Percentiles rank a stretch among this genome's conserved stretches.
Conservation (phyloP, 495 filamentous ascomycete species). For the Trichoderma asperelloides region DNA sequence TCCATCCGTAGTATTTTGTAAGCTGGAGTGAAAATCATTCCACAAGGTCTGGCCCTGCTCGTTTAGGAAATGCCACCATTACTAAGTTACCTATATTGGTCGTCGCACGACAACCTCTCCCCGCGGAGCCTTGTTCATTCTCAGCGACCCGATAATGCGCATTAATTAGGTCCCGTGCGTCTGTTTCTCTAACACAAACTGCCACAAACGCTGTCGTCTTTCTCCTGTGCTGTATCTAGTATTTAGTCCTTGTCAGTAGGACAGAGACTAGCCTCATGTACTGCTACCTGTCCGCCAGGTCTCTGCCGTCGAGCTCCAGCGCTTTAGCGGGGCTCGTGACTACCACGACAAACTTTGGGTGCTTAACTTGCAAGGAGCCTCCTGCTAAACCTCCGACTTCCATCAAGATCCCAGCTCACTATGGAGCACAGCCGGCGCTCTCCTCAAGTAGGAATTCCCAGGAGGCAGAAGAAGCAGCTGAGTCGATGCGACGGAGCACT, state of each 20-base stretch:
- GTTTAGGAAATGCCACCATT: not conserved
- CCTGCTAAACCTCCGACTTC: not conserved
- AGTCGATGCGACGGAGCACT: not conserved
- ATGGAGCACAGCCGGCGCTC: not conserved
- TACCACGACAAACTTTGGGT: not conserved
- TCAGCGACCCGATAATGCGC: too few species aligned
- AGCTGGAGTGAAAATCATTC: not conserved
- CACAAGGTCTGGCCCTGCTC: not conserved
- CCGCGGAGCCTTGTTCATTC: too few species aligned
- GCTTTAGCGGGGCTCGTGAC: conserved; percentile 1
- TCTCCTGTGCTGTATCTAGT: too few species aligned
- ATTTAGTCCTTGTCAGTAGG: too few species aligned
- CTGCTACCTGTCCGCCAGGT: too few species aligned
- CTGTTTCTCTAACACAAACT: too few species aligned
- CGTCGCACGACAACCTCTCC: too few species aligned
- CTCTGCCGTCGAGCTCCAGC: not conserved
- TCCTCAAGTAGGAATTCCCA: not conserved
- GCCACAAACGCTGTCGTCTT: too few species aligned
- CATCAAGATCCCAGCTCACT: not conserved
- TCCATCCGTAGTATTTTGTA: not conserved
- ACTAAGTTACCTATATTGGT: too few species aligned
- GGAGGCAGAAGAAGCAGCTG: not conserved
- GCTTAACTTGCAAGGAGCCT: not conserved
- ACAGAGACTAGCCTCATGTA: too few species aligned
- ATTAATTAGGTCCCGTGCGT: too few species aligned